Evolutionary conservation across 2,329 filamentous ascomycete genomes (phyloP).

Genomic region (Penicillium janthinellum): DNA sequence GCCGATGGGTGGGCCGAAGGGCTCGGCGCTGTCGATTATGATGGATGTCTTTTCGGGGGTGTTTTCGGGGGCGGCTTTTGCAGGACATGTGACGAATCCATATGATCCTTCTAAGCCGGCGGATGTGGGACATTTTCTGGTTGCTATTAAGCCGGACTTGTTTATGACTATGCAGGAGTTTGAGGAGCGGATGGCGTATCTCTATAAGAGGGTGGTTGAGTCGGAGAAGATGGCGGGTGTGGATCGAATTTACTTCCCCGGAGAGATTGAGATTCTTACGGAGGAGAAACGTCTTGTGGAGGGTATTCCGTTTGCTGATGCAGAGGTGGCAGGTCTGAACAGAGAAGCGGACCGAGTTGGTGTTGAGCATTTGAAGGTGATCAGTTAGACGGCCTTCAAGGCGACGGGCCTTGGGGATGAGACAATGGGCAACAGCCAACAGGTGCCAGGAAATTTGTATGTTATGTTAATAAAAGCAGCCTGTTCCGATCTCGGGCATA

Average conservation of each 20-base stretch:
- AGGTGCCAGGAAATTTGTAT: background rate
- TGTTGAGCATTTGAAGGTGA: constrained; percentile 20
- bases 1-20: constrained; percentile 83
- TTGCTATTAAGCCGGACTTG: constrained; percentile 72
- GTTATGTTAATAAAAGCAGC: background rate
- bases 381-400: background rate
- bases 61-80: constrained; percentile 77
- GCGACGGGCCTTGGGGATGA: background rate
- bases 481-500: background rate
- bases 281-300: constrained; percentile 41
- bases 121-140: constrained; percentile 73
- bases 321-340: constrained; percentile 25
- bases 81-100: constrained; percentile 72
- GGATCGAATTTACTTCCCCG: constrained; percentile 60
- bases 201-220: constrained; percentile 57
- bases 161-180: constrained; percentile 74
- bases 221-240: constrained; percentile 57
- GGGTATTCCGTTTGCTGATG: constrained; percentile 26
- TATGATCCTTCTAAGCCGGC: constrained; percentile 71
- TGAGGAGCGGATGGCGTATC: constrained; percentile 59
- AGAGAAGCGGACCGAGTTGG: constrained; percentile 23
- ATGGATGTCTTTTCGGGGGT: constrained; percentile 85
- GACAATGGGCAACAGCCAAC: background rate
- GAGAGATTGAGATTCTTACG: constrained; percentile 57
- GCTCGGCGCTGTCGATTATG: constrained; percentile 75